These are phyloP conservation scores for Arthromyces matolae DNA, from an alignment of 768 basidiomycete genomes.

Conservation along the genomic window DNA sequence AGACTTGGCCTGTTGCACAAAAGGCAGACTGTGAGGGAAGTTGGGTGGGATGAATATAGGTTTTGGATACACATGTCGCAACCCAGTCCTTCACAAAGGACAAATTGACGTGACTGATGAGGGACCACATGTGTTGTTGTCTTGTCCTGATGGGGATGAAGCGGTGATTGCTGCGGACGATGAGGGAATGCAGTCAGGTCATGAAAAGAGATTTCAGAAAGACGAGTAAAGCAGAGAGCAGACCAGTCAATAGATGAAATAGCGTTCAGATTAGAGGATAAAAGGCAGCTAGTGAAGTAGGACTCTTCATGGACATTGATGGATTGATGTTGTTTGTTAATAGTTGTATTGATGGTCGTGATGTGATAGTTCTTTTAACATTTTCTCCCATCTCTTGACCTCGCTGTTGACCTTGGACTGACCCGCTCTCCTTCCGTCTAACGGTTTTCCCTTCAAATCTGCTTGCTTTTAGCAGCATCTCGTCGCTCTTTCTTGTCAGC, in stretches of 20 bases:
- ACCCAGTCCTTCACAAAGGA: too few species aligned
- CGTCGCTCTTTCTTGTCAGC: constrained; percentile 18
- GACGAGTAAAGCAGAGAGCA: too few species aligned
- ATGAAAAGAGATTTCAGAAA: too few species aligned
- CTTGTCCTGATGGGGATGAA: too few species aligned
- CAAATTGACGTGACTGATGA: too few species aligned
- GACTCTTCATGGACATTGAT: not conserved
- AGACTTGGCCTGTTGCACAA: not conserved
- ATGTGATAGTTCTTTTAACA: constrained; percentile 3
- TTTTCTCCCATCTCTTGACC: constrained; percentile 4
- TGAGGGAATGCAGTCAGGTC: too few species aligned
- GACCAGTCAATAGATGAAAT: too few species aligned
- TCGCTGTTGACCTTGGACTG: constrained; percentile 1
- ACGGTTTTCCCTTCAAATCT: not conserved
- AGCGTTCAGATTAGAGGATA: not conserved
- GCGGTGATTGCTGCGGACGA: too few species aligned
- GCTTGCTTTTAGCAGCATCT: constrained; percentile 5
- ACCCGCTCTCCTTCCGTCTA: too few species aligned
- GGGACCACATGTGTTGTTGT: too few species aligned
- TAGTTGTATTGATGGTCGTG: constrained; percentile 6
- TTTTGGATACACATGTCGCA: too few species aligned
- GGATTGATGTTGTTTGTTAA: constrained; percentile 1
- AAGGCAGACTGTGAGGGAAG: not conserved
- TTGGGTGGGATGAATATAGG: not conserved
- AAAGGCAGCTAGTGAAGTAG: not conserved